phyloP scores from a whole-genome alignment of 2,329 filamentous ascomycete genomes.

The Stemphylium vesicarium region DNA sequence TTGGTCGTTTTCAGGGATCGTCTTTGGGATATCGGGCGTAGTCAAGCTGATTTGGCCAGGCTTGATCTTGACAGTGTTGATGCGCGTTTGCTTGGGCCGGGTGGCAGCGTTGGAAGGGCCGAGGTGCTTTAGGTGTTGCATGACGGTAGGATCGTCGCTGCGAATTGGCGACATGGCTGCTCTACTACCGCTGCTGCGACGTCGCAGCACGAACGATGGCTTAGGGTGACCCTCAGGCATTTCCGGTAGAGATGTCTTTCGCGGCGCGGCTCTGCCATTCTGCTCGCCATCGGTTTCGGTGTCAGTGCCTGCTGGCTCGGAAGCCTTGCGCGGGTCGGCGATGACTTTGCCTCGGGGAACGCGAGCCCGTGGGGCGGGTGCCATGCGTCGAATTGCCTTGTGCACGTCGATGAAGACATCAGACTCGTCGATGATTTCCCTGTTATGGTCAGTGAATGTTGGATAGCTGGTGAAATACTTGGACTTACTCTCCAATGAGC shows the following conservation, averaged over 20 bases:
- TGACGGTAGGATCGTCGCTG: constrained; percentile 61
- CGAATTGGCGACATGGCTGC: constrained; percentile 51
- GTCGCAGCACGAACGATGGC: constrained; percentile 53
- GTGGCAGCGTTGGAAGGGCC: constrained; percentile 69
- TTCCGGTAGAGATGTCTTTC: constrained; percentile 44
- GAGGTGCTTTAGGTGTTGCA: constrained; percentile 67
- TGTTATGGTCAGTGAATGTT: constrained; percentile 45
- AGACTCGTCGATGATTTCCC: constrained; percentile 98
- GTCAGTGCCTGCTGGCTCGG: constrained; percentile 31
- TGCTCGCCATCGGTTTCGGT: constrained; percentile 27
- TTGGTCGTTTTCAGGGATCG: constrained; percentile 51
- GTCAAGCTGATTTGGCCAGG: constrained; percentile 62
- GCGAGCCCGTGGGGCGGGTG: constrained; percentile 80
- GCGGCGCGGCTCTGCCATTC: constrained; percentile 16
- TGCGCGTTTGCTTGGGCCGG: constrained; percentile 65
- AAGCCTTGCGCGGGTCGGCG: constrained; percentile 47
- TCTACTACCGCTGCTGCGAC: constrained; percentile 53
- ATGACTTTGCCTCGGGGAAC: constrained; percentile 64
- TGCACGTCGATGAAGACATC: constrained; percentile 98
- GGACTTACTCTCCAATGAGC: constrained; percentile 88
- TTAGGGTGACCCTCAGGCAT: constrained; percentile 36
- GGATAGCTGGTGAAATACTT: neutral
- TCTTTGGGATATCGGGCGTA: constrained; percentile 60
- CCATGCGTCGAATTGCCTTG: constrained; percentile 90
- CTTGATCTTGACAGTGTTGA: constrained; percentile 70